A percentile compares a stretch with the other conserved stretches of the same genome.
Conservation (phyloP, 352 stramenopile species). For the Blastocystis sp. region DNA sequence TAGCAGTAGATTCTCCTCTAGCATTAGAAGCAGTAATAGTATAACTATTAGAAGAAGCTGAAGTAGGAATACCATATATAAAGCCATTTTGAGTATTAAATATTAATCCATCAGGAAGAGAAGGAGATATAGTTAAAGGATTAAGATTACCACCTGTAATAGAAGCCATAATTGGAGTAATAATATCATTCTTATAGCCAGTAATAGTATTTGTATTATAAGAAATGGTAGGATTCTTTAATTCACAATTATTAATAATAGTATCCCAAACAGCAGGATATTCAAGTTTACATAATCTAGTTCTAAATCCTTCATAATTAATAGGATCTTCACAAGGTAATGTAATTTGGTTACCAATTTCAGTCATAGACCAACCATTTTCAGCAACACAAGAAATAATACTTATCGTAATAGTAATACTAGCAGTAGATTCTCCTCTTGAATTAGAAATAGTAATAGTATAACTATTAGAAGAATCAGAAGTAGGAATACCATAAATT, state of each 20-base stretch:
- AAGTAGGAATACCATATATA: conserved; percentile 14
- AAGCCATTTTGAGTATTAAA: conserved; percentile 12
- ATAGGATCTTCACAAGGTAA: conserved; percentile 14
- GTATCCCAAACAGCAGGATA: conserved; percentile 13
- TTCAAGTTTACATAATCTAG: background rate
- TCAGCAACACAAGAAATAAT: conserved; percentile 7
- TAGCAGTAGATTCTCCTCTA: background rate
- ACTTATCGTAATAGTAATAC: conserved; percentile 8
- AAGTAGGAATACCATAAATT: conserved; percentile 27
- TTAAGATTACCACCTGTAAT: conserved; percentile 20
- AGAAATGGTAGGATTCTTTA: conserved; percentile 8
- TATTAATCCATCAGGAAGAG: conserved; percentile 3
- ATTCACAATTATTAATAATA: conserved; percentile 20
- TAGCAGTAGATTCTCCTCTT: conserved; percentile 18
- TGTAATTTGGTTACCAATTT: conserved; percentile 7
- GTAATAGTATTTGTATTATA: conserved; percentile 6
- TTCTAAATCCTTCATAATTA: conserved; percentile 8
- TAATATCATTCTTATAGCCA: conserved; percentile 1
- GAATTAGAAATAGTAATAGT: conserved; percentile 12
- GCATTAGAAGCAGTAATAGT: conserved; percentile 3
- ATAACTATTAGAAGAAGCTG: conserved; percentile 3
- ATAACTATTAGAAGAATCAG: too few species aligned
- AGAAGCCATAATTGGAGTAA: conserved; percentile 11
- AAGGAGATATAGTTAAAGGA: conserved; percentile 24
- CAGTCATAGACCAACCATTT: conserved; percentile 18